Evolutionary conservation across 2,329 filamentous ascomycete species (phyloP).

Genomic region (Penicillium sp.): DNA sequence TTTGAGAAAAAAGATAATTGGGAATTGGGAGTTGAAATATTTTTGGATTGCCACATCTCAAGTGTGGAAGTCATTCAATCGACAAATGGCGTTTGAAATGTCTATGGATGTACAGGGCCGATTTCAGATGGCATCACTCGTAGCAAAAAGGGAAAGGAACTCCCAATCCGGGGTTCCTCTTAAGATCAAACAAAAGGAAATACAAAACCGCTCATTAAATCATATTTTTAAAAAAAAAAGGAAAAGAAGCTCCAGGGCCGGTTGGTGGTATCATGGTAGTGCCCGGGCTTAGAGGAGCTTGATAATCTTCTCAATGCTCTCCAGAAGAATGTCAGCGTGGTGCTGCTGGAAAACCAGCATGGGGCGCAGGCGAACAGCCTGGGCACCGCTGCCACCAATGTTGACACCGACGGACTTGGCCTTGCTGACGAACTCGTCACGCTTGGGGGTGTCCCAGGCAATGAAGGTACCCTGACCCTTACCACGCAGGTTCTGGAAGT

Average conservation of each 20-base stretch:
- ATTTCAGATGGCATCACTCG: conserved; percentile 23
- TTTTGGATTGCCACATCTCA: conserved; percentile 1
- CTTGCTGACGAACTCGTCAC: conserved; percentile 77
- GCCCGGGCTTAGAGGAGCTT: conserved; percentile 44
- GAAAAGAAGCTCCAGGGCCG: conserved; percentile 17
- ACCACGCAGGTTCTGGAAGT: conserved; percentile 82
- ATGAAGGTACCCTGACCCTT: conserved; percentile 91
- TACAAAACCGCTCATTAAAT: conserved; percentile 23
- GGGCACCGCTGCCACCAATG: conserved; percentile 79
- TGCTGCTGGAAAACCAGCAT: conserved; percentile 93
- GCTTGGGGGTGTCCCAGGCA: conserved; percentile 81
- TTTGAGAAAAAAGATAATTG: conserved; percentile 1
- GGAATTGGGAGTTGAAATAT: neutral
- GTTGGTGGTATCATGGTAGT: conserved; percentile 11
- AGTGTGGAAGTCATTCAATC: conserved; percentile 15
- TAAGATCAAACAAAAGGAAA: conserved; percentile 11
- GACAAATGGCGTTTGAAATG: conserved; percentile 14
- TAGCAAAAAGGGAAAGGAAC: conserved; percentile 5
- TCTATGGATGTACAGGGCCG: conserved; percentile 24
- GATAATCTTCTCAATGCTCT: conserved; percentile 75
- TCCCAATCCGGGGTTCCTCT: neutral
- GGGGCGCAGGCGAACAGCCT: conserved; percentile 77
- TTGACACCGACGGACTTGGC: conserved; percentile 84
- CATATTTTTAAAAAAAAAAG: conserved; percentile 14
- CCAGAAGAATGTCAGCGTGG: conserved; percentile 64